These are phyloP conservation scores for Pythium rhizo-oryzae DNA, from an alignment of 352 stramenopile species.

Conservation along the genomic window DNA sequence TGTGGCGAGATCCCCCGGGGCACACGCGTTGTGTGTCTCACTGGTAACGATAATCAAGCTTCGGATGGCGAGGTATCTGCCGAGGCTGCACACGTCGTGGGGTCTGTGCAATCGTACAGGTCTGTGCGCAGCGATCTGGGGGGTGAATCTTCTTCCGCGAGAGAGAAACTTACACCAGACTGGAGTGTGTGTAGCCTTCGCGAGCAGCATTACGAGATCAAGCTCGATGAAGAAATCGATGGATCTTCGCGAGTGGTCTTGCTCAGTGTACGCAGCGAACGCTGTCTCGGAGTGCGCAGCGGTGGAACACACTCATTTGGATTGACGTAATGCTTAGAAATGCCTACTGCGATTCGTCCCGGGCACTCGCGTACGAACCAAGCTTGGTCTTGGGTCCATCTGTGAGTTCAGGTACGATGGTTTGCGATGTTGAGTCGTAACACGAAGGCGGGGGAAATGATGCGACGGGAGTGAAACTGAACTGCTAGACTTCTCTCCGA, in stretches of 20 bases:
- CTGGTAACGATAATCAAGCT: not conserved
- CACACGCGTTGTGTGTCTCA: conserved; percentile 43
- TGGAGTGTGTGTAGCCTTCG: conserved; percentile 22
- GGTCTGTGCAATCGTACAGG: conserved; percentile 42
- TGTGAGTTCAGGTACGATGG: conserved; percentile 36
- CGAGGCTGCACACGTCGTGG: not conserved
- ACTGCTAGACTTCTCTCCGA: conserved; percentile 21
- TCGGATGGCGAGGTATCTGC: not conserved
- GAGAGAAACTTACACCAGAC: too few relatives aligned
- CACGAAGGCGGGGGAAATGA: not conserved
- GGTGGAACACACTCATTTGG: too few relatives aligned
- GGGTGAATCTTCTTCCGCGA: not conserved
- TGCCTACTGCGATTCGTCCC: conserved; percentile 36
- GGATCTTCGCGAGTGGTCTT: not conserved
- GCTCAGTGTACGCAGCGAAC: conserved; percentile 1
- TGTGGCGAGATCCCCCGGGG: conserved; percentile 66
- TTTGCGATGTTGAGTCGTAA: too few relatives aligned
- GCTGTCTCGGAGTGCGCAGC: too few relatives aligned
- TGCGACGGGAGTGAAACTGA: not conserved
- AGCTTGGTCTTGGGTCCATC: conserved; percentile 35
- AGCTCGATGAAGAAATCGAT: not conserved
- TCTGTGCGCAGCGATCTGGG: not conserved
- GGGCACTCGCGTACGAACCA: conserved; percentile 41
- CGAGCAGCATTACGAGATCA: conserved; percentile 28
- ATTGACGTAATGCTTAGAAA: conserved; percentile 25